Evolutionary conservation across 805 yeast species (phyloP).

Genomic region (Cyberlindnera maritima): DNA sequence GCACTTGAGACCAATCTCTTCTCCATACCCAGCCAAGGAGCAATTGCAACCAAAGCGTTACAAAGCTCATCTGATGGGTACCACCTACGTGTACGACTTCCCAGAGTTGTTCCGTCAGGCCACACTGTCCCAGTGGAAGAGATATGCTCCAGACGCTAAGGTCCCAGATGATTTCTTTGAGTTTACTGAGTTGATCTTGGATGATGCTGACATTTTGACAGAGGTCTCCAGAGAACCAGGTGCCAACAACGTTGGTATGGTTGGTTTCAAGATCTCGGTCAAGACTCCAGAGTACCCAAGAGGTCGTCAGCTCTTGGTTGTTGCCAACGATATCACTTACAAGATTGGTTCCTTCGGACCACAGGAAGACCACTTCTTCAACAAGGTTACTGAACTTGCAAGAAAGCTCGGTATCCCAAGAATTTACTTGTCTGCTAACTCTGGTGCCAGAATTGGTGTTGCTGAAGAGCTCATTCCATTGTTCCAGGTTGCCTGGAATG

Average conservation of each 20-base stretch:
- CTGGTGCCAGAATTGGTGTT: slow-evolving; percentile 98
- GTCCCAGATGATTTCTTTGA: slow-evolving; percentile 77
- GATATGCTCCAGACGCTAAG: slow-evolving; percentile 49
- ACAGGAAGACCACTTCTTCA: slow-evolving; percentile 87
- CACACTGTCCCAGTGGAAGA: slow-evolving; percentile 79
- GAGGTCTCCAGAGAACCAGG: slow-evolving; percentile 96
- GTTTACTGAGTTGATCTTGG: slow-evolving; percentile 77
- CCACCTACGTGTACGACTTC: slow-evolving; percentile 97
- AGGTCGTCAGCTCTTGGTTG: slow-evolving; percentile 89
- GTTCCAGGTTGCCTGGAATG: slow-evolving; percentile 92
- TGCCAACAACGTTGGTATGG: slow-evolving; percentile 95
- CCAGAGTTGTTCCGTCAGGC: slow-evolving; percentile 98
- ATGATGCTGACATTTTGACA: slow-evolving; percentile 73
- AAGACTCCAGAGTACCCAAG: slow-evolving; percentile 97
- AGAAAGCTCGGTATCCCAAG: slow-evolving; percentile 92
- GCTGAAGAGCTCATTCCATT: slow-evolving; percentile 93
- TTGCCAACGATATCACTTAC: slow-evolving; percentile 96
- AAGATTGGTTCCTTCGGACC: slow-evolving; percentile 99
- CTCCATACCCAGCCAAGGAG: slow-evolving; percentile 97
- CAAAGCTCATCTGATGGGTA: slow-evolving; percentile 97
- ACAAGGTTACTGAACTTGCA: slow-evolving; percentile 89
- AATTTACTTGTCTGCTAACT: slow-evolving; percentile 93
- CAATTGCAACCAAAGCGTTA: slow-evolving; percentile 98
- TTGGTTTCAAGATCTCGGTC: slow-evolving; percentile 86
- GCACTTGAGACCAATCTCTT: slow-evolving; percentile 94